Percentiles rank a stretch among this genome's conserved stretches.
Conservation (phyloP, 164 flowering plant genomes). For the Malania oleifera region DNA sequence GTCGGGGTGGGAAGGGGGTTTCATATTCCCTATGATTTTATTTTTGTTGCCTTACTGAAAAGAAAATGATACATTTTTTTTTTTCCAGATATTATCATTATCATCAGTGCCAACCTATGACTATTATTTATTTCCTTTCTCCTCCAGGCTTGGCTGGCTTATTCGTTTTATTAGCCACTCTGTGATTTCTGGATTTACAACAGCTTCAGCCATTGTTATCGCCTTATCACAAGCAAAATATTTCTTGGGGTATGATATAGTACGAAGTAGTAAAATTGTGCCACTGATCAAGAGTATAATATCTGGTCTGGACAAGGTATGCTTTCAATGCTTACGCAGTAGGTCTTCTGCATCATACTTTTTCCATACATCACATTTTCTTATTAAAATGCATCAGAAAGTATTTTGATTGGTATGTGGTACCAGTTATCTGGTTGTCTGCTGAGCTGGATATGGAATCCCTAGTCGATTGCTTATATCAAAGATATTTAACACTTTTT, state of each 20-base stretch:
- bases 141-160: conserved; percentile 90
- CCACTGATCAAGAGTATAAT: conserved; percentile 78
- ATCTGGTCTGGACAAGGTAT: conserved; percentile 67
- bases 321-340: conserved; percentile 6
- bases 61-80: background rate
- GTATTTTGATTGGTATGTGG: background rate
- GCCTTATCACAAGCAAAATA: conserved; percentile 92
- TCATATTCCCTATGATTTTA: background rate
- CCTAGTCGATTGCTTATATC: background rate
- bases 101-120: too few relatives aligned
- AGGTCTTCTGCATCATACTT: background rate
- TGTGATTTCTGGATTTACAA: conserved; percentile 96
- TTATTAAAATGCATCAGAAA: background rate
- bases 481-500: background rate
- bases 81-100: background rate
- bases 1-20: background rate
- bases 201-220: conserved; percentile 91
- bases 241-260: conserved; percentile 82
- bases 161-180: conserved; percentile 94
- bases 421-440: background rate
- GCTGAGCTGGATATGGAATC: background rate
- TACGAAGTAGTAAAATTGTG: conserved; percentile 76
- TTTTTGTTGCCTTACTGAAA: background rate
- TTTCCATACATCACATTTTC: background rate
- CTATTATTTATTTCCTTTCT: too few relatives aligned